Base-by-base conservation (phyloP, 495 filamentous ascomycete genomes). In the Aspergillus sparsus region DNA sequence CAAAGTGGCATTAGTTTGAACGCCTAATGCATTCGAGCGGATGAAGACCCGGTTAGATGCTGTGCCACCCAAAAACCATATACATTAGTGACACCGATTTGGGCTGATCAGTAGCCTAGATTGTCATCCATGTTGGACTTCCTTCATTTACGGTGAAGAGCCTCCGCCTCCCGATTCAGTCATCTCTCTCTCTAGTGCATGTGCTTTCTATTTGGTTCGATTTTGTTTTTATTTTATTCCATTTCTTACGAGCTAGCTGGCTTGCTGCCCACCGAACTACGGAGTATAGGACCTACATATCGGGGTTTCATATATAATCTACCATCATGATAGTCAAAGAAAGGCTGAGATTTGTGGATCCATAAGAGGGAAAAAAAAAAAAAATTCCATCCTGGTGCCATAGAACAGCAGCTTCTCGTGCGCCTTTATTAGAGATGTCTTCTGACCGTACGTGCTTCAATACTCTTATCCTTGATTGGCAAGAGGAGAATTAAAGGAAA, bases 1-100 rank as follows among this genome's bases (percentile, higher is more conserved):
- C 59, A 60, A 33, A 52, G 50, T 41, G 37, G 60, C 66, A 65
- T 68, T 68, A 68, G 62, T 63, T 53, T 53, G 55, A 15, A 60
- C 56, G 50, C 50, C 58, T 45, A 58, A 58, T 61, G 62, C 66
- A 68, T 51, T 32, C 34, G 52, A 46, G 62, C 54, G 62, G 60
- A 65, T 63, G 52, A 33, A 52, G 47, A 51, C 51, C 55, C 55
- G 51, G 49, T 62, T 37, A 34, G 18, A 52, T 60, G 47, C 49
- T 50, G 55, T 61, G 52, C 55, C 66, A 62, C 57, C 57, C 62
- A 1, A 53, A 50, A 53, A 56, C 56, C 62, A 64, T 59, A 57
- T 60, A 64, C 57, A 66, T 62, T 60, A 60, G 53, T 62, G 62
- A 62, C 44, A 61, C 59, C 53, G 41, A 55, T 62, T 56, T 60